These are phyloP conservation scores for Aspergillus sclerotiicarbonarius DNA, from an alignment of 495 filamentous ascomycete species.

Conservation along the genomic window DNA sequence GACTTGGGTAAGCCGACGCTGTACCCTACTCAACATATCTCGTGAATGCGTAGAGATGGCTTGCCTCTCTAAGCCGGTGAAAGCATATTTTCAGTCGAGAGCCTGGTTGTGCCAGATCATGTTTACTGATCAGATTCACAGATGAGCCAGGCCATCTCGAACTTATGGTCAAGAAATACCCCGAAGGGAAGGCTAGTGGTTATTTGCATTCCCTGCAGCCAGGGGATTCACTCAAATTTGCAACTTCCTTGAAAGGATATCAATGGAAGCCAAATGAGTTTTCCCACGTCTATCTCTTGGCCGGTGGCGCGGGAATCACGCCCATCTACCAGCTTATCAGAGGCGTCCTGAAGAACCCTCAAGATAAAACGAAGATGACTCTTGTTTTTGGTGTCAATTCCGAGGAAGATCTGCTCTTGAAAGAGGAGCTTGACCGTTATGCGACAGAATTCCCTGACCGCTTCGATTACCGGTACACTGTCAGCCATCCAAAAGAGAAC, in stretches of 20 bases:
- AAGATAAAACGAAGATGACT: constrained; percentile 60
- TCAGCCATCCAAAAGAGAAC: constrained; percentile 45
- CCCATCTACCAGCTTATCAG: constrained; percentile 61
- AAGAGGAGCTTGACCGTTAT: constrained; percentile 51
- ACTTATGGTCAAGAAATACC: constrained; percentile 64
- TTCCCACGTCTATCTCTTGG: constrained; percentile 55
- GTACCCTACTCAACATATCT: not conserved
- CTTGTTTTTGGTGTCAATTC: constrained; percentile 66
- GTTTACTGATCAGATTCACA: constrained; percentile 26
- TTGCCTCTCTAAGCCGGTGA: too few relatives aligned
- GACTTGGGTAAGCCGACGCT: constrained; percentile 39
- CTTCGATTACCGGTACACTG: constrained; percentile 59
- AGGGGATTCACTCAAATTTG: constrained; percentile 56
- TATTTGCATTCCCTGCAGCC: constrained; percentile 61
- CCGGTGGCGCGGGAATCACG: constrained; percentile 64
- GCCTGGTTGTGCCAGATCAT: too few relatives aligned
- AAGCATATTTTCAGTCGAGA: too few relatives aligned
- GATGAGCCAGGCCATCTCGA: constrained; percentile 55
- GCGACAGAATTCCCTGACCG: constrained; percentile 53
- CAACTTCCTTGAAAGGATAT: constrained; percentile 48
- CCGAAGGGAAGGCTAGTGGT: constrained; percentile 57
- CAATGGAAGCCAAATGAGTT: constrained; percentile 56
- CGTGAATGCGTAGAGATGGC: too few relatives aligned
- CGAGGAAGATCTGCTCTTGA: constrained; percentile 59
- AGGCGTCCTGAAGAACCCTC: constrained; percentile 60